These are phyloP conservation scores for Ceratocystiopsis brevicomis DNA, from an alignment of 2,329 filamentous ascomycete genomes.

Conservation along the genomic window DNA sequence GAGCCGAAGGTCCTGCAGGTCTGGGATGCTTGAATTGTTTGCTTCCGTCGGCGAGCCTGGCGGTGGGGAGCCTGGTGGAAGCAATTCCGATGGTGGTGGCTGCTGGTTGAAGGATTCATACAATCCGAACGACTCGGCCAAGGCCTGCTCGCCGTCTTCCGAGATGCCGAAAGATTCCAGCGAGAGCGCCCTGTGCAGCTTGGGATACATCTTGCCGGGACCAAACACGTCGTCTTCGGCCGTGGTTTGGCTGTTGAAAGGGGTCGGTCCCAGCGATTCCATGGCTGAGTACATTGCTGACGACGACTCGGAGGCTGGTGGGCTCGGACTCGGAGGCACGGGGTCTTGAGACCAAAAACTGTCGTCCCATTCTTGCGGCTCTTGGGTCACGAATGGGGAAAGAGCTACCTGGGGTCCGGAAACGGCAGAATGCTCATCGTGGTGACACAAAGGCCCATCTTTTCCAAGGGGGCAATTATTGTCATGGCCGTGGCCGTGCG, in stretches of 20 bases:
- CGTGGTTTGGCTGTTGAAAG: not conserved
- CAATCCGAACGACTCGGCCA: conserved; percentile 1
- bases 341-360: not conserved
- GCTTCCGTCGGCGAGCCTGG: conserved; percentile 2
- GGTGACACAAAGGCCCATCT: no score
- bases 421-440: no score
- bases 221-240: not conserved
- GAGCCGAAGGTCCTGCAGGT: conserved; percentile 2
- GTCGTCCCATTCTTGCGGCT: not conserved
- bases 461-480: no score
- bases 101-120: not conserved
- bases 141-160: conserved; percentile 1
- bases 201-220: not conserved
- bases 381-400: no score
- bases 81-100: not conserved
- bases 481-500: no score
- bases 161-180: conserved; percentile 5
- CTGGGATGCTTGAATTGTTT: conserved; percentile 3
- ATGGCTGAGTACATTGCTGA: conserved; percentile 6
- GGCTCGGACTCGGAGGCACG: not conserved
- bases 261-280: conserved; percentile 1
- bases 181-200: not conserved
- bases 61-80: not conserved
- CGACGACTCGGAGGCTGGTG: not conserved
- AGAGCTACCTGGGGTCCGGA: no score